phyloP scores from a whole-genome alignment of 2,329 filamentous ascomycete species.

The Neofusicoccum umdonicola region DNA sequence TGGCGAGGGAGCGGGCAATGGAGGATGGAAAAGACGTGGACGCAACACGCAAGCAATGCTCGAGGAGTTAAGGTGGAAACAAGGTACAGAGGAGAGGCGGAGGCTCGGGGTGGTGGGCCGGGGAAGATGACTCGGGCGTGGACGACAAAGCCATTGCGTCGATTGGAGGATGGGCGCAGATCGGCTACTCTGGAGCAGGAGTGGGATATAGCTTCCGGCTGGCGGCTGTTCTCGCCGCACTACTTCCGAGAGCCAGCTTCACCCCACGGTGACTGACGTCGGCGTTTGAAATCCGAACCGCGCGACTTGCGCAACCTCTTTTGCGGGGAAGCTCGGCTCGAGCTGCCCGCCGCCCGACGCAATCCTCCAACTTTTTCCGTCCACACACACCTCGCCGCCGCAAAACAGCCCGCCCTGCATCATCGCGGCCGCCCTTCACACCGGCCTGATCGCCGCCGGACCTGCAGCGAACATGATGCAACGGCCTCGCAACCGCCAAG shows the following conservation, averaged over 20 bases:
- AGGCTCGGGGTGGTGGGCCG: neutral
- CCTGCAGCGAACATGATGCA: neutral
- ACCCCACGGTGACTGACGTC: slow-evolving; percentile 6
- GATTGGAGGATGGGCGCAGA: slow-evolving; percentile 14
- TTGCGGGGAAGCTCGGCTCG: slow-evolving; percentile 17
- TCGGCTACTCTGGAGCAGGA: slow-evolving; percentile 9
- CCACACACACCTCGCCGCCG: neutral
- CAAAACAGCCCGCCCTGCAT: neutral
- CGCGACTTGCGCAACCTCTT: neutral
- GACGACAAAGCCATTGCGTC: slow-evolving; percentile 11
- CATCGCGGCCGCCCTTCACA: neutral
- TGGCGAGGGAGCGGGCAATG: neutral
- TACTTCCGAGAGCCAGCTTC: neutral
- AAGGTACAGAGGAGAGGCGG: neutral
- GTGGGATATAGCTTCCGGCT: slow-evolving; percentile 18
- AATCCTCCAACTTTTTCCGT: neutral
- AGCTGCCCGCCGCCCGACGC: neutral
- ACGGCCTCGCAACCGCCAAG: slow-evolving; percentile 14
- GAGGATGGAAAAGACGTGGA: neutral
- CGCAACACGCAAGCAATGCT: neutral
- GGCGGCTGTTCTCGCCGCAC: neutral
- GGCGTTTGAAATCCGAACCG: slow-evolving; percentile 14
- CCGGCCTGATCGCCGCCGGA: neutral
- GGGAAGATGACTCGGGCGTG: neutral
- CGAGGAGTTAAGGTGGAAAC: neutral